Conservation (phyloP, 345 rosid genomes). For the Microcos paniculata region DNA sequence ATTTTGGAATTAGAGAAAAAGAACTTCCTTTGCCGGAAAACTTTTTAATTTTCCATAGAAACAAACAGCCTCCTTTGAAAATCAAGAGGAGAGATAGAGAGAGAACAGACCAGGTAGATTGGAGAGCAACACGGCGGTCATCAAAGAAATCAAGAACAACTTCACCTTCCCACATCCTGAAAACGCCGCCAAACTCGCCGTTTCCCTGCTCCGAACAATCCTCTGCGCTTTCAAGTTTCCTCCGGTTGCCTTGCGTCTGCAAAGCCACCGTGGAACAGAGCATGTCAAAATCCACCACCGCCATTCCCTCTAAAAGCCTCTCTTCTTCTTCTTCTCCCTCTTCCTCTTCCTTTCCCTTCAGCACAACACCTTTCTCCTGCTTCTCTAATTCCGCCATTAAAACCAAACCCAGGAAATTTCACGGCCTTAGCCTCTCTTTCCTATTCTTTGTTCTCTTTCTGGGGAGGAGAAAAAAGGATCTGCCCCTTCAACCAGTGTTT, state of each 20-base stretch:
- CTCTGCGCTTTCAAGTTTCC: constrained; percentile 25
- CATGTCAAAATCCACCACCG: constrained; percentile 85
- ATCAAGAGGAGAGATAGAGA: neutral
- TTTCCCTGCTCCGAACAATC: constrained; percentile 13
- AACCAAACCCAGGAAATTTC: constrained; percentile 9
- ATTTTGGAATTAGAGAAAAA: neutral
- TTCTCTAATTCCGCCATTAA: constrained; percentile 52
- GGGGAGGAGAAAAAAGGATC: neutral
- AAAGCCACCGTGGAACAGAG: constrained; percentile 87
- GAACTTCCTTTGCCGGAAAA: neutral
- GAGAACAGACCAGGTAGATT: constrained; percentile 72
- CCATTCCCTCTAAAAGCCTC: constrained; percentile 54
- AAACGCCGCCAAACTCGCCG: constrained; percentile 62
- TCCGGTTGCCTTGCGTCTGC: constrained; percentile 90
- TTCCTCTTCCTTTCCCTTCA: neutral
- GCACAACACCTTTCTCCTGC: constrained; percentile 27
- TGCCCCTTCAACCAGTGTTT: neutral
- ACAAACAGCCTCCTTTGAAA: neutral
- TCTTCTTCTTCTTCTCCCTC: constrained; percentile 39
- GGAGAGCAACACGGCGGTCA: constrained; percentile 70
- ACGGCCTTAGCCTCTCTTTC: neutral
- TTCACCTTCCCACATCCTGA: constrained; percentile 96
- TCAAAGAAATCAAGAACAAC: constrained; percentile 73
- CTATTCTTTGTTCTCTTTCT: neutral
- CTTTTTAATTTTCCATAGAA: neutral